Base-by-base conservation (phyloP, 208 protist genomes). In the Leishmania gerbilli region DNA sequence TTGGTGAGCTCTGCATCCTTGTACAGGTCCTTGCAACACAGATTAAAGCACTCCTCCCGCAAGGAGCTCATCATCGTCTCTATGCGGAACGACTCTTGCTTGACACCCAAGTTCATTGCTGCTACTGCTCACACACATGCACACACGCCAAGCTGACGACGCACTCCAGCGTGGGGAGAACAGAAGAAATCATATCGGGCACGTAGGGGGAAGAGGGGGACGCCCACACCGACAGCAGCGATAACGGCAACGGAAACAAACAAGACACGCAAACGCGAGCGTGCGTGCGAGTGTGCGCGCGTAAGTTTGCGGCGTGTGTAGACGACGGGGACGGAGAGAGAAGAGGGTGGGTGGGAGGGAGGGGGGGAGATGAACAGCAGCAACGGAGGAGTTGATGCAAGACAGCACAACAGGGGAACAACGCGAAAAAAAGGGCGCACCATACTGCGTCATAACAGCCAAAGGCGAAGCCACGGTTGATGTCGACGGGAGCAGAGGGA, bases 11-110 rank as follows among this genome's bases (percentile, higher is more conserved):
- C 93, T 42, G 86, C 84, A 3, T 65, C 60, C n/a, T 47, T 87
- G 27, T 40, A 82, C 6, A 95, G 79, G 76, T 95, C 87, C n/a
- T 90, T 92, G 82, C 91, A 95, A 80, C 95, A 98, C 55, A 96
- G 71, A 74, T 93, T 93, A 67, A 98, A 91, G 80, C 95, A 98
- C 83, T 96, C 90, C 19, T 89, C 82, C 65, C 92, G 91, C 75
- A 97, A 53, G 11, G 89, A 85, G 42, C 79, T 90, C 92, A 98
- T 96, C 79, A 98, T 89, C 45, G 88, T 86, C 84, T 98, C 95
- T 60, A 97, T 91, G 74, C 92, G 93, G 79, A 93, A 97, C 0
- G 95, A 95, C 82, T 98, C 93, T 80, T 97, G 88, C 80, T 98
- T 97, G 27, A 95, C 86, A 9, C 51, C 88, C 40, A 98, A 34